These are phyloP conservation scores for Moringa oleifera DNA, from an alignment of 345 rosid genomes.

Conservation along the genomic window DNA sequence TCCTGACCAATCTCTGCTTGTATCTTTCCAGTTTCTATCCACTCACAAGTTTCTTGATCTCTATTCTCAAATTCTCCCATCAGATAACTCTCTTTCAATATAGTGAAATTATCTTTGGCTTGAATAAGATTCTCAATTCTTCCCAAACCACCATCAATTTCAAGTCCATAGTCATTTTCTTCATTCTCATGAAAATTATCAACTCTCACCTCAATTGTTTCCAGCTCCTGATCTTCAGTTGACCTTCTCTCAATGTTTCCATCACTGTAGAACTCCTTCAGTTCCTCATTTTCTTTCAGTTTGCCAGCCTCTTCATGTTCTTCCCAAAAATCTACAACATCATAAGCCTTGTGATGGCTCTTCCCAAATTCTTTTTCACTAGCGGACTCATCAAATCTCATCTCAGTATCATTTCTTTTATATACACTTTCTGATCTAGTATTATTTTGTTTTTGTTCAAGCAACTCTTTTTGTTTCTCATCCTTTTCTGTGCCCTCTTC, in stretches of 20 bases:
- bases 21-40: constrained; percentile 28
- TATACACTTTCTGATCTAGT: constrained; percentile 23
- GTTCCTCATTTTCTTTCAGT: constrained; percentile 20
- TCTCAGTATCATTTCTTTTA: constrained; percentile 40
- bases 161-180: constrained; percentile 10
- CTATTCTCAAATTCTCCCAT: constrained; percentile 22
- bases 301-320: constrained; percentile 14
- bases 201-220: constrained; percentile 12
- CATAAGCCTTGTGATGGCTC: constrained; percentile 25
- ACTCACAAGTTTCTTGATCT: constrained; percentile 29
- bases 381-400: constrained; percentile 29
- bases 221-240: constrained; percentile 15
- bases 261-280: constrained; percentile 10
- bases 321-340: constrained; percentile 12
- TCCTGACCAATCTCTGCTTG: constrained; percentile 26
- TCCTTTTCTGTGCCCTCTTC: constrained; percentile 34
- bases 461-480: constrained; percentile 29
- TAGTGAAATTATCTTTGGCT: constrained; percentile 12
- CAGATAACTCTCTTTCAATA: constrained; percentile 9
- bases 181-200: constrained; percentile 15
- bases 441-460: constrained; percentile 28
- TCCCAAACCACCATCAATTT: constrained; percentile 14
- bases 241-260: constrained; percentile 9
- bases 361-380: constrained; percentile 14
- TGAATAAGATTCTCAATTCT: constrained; percentile 2